These are phyloP conservation scores for Cynara cardunculus DNA, from an alignment of 129 eudicot genomes.

Conservation along the genomic window DNA sequence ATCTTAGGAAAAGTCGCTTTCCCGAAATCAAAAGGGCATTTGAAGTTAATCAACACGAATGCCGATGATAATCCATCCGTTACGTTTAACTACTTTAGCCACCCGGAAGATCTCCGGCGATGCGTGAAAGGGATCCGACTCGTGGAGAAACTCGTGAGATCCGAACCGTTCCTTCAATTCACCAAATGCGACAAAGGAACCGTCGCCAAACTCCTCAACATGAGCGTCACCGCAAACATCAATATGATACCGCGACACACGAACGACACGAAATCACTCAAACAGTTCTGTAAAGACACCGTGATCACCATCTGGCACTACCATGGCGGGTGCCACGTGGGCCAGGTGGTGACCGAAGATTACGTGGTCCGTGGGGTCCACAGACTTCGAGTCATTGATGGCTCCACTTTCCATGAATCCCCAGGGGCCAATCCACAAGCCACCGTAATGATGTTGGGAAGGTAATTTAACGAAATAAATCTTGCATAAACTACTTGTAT, in stretches of 20 bases:
- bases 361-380: conserved; percentile 69
- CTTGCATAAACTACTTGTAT: not conserved
- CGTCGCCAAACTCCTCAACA: conserved; percentile 50
- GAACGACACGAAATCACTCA: conserved; percentile 58
- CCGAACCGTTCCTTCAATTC: conserved; percentile 47
- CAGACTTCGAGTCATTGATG: conserved; percentile 79
- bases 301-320: conserved; percentile 98
- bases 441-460: conserved; percentile 94
- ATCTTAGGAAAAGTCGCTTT: conserved; percentile 65
- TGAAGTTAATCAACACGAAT: conserved; percentile 60
- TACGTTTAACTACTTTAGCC: conserved; percentile 88
- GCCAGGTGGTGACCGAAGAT: conserved; percentile 66
- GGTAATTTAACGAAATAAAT: conserved; percentile 38
- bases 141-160: conserved; percentile 55
- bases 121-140: conserved; percentile 70
- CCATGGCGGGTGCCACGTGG: conserved; percentile 96
- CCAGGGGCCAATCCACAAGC: conserved; percentile 99
- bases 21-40: conserved; percentile 72
- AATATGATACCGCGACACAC: conserved; percentile 76
- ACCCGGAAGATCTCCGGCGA: conserved; percentile 52
- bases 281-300: conserved; percentile 87
- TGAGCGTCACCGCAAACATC: conserved; percentile 73
- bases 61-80: conserved; percentile 67
- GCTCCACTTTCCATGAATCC: conserved; percentile 71
- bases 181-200: conserved; percentile 32